phyloP scores from a whole-genome alignment of 805 yeast species.

The Ogataea zsoltii region DNA sequence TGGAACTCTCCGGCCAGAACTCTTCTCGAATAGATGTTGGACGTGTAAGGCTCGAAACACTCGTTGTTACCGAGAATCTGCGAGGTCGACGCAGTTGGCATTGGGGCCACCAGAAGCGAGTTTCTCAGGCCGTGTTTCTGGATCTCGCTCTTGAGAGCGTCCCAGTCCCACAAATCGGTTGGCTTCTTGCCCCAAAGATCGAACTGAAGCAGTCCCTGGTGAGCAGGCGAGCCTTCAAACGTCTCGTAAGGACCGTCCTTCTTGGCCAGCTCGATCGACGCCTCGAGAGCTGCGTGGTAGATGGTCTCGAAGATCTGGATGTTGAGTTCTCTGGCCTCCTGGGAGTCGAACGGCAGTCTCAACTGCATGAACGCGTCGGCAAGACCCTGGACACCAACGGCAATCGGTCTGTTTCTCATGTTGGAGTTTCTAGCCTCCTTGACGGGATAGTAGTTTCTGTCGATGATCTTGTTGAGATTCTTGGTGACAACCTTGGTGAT shows the following conservation, averaged over 20 bases:
- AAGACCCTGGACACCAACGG: constrained; percentile 64
- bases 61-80: constrained; percentile 63
- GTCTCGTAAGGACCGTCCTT: constrained; percentile 52
- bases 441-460: constrained; percentile 57
- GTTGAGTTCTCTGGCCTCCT: constrained; percentile 55
- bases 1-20: constrained; percentile 66
- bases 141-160: constrained; percentile 48
- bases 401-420: constrained; percentile 61
- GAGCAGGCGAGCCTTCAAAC: constrained; percentile 59
- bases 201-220: constrained; percentile 56
- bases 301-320: constrained; percentile 63
- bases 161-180: constrained; percentile 61
- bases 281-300: constrained; percentile 59
- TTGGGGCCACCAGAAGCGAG: constrained; percentile 62
- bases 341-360: constrained; percentile 58
- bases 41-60: constrained; percentile 64
- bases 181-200: constrained; percentile 63
- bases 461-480: constrained; percentile 58
- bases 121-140: constrained; percentile 54
- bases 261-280: constrained; percentile 54
- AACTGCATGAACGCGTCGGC: constrained; percentile 59
- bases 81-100: constrained; percentile 70
- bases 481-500: constrained; percentile 55
- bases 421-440: constrained; percentile 54
- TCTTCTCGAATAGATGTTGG: constrained; percentile 62